These are phyloP conservation scores for Daldinia concentrica DNA, from an alignment of 495 filamentous ascomycete species.

Conservation along the genomic window DNA sequence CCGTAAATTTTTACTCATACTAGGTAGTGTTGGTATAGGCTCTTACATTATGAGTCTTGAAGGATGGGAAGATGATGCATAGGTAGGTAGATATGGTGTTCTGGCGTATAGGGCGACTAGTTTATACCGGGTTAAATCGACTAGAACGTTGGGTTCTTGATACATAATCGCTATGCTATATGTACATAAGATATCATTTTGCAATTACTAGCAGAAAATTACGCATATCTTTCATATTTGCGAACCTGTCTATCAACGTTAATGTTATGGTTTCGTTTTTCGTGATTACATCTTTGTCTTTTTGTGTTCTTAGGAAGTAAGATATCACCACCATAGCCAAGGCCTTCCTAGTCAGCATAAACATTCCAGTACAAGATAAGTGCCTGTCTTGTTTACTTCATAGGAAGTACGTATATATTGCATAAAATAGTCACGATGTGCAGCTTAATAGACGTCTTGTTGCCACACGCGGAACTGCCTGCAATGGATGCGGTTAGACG, in stretches of 20 bases:
- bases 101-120: conserved; percentile 23
- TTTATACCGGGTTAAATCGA: background rate
- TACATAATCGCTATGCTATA: background rate
- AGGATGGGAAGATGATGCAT: conserved; percentile 3
- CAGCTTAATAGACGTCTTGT: too few species aligned
- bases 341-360: too few species aligned
- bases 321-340: too few species aligned
- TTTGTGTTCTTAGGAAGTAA: too few species aligned
- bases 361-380: too few species aligned
- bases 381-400: too few species aligned
- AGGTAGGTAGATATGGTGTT: conserved; percentile 27
- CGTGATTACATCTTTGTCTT: background rate
- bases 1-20: background rate
- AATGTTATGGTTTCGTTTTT: background rate
- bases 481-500: background rate
- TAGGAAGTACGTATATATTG: too few species aligned
- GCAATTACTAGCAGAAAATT: background rate
- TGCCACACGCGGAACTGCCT: too few species aligned
- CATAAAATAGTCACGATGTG: too few species aligned
- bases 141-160: background rate
- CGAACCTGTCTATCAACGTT: background rate
- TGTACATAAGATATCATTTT: conserved; percentile 9
- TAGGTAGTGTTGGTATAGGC: background rate
- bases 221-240: background rate
- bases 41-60: conserved; percentile 11